Percentiles rank a stretch among this genome's conserved stretches.
phyloP scores from a whole-genome alignment of 495 filamentous ascomycete genomes.

The Aspergillus ellipticus region DNA sequence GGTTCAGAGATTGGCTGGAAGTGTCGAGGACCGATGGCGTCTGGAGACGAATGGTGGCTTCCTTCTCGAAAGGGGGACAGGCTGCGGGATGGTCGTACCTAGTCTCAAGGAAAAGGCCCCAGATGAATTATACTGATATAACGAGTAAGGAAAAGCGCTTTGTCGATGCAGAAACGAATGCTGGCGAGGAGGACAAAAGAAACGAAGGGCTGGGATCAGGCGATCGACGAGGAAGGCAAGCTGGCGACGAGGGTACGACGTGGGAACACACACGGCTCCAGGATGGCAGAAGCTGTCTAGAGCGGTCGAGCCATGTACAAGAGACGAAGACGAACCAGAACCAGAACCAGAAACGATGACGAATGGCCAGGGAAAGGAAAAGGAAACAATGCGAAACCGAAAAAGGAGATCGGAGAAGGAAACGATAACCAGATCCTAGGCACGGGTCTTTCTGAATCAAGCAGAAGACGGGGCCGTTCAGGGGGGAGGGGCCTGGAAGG shows the following conservation, averaged over 20 bases:
- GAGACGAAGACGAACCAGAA: constrained; percentile 7
- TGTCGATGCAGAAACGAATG: constrained; percentile 33
- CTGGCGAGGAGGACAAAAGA: constrained; percentile 30
- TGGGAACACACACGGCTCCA: constrained; percentile 30
- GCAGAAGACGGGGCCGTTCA: constrained; percentile 27
- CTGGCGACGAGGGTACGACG: constrained; percentile 19
- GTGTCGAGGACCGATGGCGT: constrained; percentile 9
- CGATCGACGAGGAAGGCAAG: constrained; percentile 19
- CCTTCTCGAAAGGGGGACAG: constrained; percentile 23
- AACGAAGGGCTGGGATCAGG: constrained; percentile 36
- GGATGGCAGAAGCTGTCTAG: constrained; percentile 27
- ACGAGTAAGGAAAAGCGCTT: constrained; percentile 23
- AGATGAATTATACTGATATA: constrained; percentile 40
- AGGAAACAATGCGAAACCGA: constrained; percentile 14
- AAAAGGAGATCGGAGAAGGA: constrained; percentile 19
- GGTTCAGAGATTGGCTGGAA: constrained; percentile 16
- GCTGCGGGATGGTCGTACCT: constrained; percentile 25
- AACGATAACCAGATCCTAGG: constrained; percentile 24
- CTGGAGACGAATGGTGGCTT: constrained; percentile 19
- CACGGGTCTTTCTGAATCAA: constrained; percentile 26
- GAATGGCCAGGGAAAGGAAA: constrained; percentile 3
- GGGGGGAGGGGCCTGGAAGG: constrained; percentile 16
- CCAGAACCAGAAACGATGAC: constrained; percentile 6
- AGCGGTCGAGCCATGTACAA: constrained; percentile 40
- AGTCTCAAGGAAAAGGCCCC: constrained; percentile 32